A percentile compares a stretch with the other conserved stretches of the same genome.
Conservation (phyloP, 2,329 filamentous ascomycete species). For the Curvularia hawaiiensis region DNA sequence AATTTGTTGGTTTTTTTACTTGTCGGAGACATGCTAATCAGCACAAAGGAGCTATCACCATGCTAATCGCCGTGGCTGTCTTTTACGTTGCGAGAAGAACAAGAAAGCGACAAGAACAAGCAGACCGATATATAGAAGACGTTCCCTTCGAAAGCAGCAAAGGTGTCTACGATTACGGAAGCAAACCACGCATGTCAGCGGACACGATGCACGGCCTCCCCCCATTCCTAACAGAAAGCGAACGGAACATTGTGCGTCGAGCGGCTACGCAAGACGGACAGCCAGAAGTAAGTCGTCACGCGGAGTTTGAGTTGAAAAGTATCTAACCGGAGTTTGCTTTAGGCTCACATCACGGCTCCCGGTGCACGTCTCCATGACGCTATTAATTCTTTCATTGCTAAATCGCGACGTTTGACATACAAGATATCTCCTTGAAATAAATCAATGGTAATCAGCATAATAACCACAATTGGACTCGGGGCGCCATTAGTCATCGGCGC, state of each 20-base stretch:
- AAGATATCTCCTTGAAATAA: slow-evolving; percentile 16
- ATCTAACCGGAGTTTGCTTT: neutral
- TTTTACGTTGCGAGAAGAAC: slow-evolving; percentile 10
- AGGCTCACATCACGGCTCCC: slow-evolving; percentile 4
- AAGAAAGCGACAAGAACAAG: slow-evolving; percentile 2
- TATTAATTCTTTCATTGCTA: slow-evolving; percentile 17
- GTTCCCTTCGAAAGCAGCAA: neutral
- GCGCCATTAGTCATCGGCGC: neutral
- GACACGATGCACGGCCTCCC: neutral
- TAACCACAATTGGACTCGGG: neutral
- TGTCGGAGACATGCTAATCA: neutral
- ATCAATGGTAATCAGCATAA: neutral
- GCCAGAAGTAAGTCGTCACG: slow-evolving; percentile 10
- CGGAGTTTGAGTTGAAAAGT: neutral
- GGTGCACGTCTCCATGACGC: slow-evolving; percentile 7
- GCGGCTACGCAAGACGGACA: slow-evolving; percentile 14
- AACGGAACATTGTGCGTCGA: slow-evolving; percentile 18
- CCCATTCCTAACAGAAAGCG: slow-evolving; percentile 12
- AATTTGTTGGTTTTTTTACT: neutral
- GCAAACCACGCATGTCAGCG: neutral
- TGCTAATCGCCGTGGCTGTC: slow-evolving; percentile 15
- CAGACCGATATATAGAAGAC: neutral
- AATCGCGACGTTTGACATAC: slow-evolving; percentile 17
- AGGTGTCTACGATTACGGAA: neutral
- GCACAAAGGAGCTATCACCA: slow-evolving; percentile 9